Conservation (phyloP, 768 basidiomycete species). For the Kwoniella botswanensis region DNA sequence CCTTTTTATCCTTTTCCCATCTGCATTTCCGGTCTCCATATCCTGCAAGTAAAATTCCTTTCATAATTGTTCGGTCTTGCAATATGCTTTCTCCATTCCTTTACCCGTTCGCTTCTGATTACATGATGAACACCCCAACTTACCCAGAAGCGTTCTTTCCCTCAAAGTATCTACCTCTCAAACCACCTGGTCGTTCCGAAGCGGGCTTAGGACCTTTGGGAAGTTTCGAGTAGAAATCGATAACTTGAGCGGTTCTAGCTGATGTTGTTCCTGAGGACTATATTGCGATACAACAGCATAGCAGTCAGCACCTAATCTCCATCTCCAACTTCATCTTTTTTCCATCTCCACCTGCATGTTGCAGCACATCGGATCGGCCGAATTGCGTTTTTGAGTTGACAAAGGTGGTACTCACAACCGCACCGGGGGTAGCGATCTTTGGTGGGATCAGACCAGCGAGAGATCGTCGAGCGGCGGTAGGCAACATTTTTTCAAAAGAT, state of each 20-base stretch:
- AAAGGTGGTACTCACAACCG: slow-evolving; percentile 69
- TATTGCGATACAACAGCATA: not conserved
- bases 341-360: not conserved
- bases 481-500: slow-evolving; percentile 66
- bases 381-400: slow-evolving; percentile 2
- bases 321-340: not conserved
- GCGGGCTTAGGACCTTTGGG: slow-evolving; percentile 81
- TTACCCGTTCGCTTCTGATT: too few species aligned
- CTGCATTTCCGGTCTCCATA: not conserved
- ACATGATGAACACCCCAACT: slow-evolving; percentile 23
- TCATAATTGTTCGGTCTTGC: not conserved
- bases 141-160: slow-evolving; percentile 74
- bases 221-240: slow-evolving; percentile 94
- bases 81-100: not conserved
- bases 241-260: slow-evolving; percentile 78
- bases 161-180: slow-evolving; percentile 79
- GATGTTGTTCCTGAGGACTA: slow-evolving; percentile 79
- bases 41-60: not conserved
- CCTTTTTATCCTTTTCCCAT: not conserved
- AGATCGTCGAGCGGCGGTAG: slow-evolving; percentile 81
- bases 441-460: slow-evolving; percentile 87
- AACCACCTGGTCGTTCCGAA: slow-evolving; percentile 65
- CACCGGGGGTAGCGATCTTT: slow-evolving; percentile 89
- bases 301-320: not conserved
- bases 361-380: slow-evolving; percentile 8